Evolutionary conservation across 192 early-diverging fungal genomes (phyloP), one percentile per base, ranked within the genome.

Genomic region (Coemansia reversa): DNA sequence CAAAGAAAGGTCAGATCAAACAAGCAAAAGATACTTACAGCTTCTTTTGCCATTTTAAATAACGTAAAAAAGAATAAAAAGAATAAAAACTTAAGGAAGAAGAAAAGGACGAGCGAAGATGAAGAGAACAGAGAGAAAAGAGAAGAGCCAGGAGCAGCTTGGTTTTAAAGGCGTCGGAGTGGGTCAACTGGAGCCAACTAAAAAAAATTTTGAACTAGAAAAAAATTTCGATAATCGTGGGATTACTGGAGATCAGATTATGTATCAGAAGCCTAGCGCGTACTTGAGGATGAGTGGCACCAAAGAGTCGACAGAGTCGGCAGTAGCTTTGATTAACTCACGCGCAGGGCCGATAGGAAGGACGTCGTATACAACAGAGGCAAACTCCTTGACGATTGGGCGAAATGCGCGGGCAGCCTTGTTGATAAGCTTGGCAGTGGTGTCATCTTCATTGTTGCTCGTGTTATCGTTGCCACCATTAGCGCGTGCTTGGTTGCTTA

Each of bases 271-370:
- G 9, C 76, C 76, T 0, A 79, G 25, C 0, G 76, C 76, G 54
- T 79, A 79, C 56, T 79, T 79, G 33, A 79, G 67, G 39, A 79
- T 79, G 0, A 79, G 61, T 9, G 76, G 76, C 30, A 79, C 33
- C 9, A 79, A 63, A 8, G 66, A 67, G 70, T 73, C 66, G 11
- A 79, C 61, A 18, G 76, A 67, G 59, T 72, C 62, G 3, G 71
- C 67, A 11, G 70, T 61, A 4, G 76, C 63, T 53, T 79, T 79
- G 55, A 70, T 64, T 16, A 79, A 65, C 64, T 79, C 70, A 35
- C 60, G 65, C 12, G 60, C 55, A 2, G 76, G 70, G 8, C 76
- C 76, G 5, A 52, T 64, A 16, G 76, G 76, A 22, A 79, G 49
- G 4, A 58, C 60, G 29, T 32, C 35, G 20, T 51, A 51, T 23